A percentile compares a stretch with the other conserved stretches of the same genome.
Evolutionary conservation across 192 early-diverging fungal genomes (phyloP).

Genomic region (Powellomyces hirtus): DNA sequence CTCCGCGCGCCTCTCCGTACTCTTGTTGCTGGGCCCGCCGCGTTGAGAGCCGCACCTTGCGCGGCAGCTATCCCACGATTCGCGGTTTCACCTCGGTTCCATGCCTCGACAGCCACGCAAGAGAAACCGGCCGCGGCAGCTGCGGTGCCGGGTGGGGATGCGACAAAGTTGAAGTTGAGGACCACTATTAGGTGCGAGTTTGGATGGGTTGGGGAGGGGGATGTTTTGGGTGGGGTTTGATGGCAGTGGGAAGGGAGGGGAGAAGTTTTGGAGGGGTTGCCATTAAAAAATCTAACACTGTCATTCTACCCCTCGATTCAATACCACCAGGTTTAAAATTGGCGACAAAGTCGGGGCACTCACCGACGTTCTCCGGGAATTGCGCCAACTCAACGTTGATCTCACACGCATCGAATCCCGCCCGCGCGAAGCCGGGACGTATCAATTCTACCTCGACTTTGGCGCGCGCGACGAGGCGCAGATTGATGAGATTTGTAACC

Average conservation of each 20-base stretch:
- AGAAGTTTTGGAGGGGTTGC: not conserved
- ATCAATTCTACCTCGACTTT: slow-evolving; percentile 96
- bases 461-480: slow-evolving; percentile 60
- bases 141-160: not conserved
- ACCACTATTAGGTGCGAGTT: not conserved
- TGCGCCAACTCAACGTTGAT: slow-evolving; percentile 71
- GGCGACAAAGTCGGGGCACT: slow-evolving; percentile 81
- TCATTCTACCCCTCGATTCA: not conserved
- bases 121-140: not conserved
- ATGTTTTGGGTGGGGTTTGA: not conserved
- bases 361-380: slow-evolving; percentile 73
- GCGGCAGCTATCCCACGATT: not conserved
- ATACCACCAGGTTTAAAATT: slow-evolving; percentile 65
- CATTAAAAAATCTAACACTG: not conserved
- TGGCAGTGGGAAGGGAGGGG: not conserved
- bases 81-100: not conserved
- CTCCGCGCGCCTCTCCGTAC: not conserved
- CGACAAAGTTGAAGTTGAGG: not conserved
- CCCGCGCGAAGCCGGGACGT: slow-evolving; percentile 69
- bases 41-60: not conserved
- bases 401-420: slow-evolving; percentile 95
- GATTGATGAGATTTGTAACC: slow-evolving; percentile 58
- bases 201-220: not conserved
- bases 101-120: not conserved
- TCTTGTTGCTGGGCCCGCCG: not conserved